phyloP scores from a whole-genome alignment of 73 alveolate species.

The Durusdinium trenchii region DNA sequence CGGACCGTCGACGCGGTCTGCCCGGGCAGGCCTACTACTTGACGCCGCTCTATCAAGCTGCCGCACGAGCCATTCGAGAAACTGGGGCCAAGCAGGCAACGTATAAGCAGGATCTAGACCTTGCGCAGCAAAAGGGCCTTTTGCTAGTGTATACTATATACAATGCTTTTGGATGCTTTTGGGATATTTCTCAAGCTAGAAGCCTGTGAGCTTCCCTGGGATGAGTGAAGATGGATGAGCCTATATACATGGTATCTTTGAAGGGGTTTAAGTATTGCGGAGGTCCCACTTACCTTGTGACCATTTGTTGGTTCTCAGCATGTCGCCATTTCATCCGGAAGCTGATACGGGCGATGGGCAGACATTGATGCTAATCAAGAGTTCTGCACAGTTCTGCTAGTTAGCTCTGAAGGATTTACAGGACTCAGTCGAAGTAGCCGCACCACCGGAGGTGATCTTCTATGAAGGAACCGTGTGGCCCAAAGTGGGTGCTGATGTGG shows the following conservation, averaged over 20 bases:
- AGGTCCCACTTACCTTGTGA: too few species aligned
- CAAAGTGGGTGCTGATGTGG: constrained; percentile 43
- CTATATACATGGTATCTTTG: background rate
- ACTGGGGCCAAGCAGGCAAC: constrained; percentile 58
- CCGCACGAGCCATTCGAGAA: constrained; percentile 58
- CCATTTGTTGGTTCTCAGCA: too few species aligned
- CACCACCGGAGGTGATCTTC: constrained; percentile 27
- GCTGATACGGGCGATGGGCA: too few species aligned
- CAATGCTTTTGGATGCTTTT: background rate
- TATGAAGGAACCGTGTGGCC: constrained; percentile 80
- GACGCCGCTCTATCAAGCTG: constrained; percentile 80
- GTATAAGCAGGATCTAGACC: background rate
- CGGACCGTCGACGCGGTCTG: too few species aligned
- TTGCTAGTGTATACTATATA: background rate
- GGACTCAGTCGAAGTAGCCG: too few species aligned
- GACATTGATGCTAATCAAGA: too few species aligned
- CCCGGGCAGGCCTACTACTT: constrained; percentile 41
- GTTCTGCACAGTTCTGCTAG: too few species aligned
- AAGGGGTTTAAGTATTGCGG: background rate
- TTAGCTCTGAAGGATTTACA: too few species aligned
- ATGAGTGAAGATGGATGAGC: background rate
- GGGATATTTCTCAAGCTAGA: background rate
- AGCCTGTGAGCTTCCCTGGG: background rate
- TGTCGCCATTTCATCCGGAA: too few species aligned
- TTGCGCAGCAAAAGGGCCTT: background rate